Evolutionary conservation across 2,329 filamentous ascomycete species (phyloP).

Genomic region (Exophiala bonariae): DNA sequence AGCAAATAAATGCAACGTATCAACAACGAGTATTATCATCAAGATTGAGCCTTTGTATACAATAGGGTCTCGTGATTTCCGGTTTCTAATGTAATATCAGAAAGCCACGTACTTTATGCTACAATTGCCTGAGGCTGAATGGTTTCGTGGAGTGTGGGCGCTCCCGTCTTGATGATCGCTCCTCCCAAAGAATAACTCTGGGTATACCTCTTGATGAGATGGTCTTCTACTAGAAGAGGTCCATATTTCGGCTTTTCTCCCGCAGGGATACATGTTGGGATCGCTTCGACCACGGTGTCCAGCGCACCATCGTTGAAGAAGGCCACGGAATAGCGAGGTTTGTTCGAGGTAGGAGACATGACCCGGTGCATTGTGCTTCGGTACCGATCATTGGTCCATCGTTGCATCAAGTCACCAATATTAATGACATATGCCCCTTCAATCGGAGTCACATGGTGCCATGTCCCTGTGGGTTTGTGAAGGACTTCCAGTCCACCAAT

Average conservation of each 20-base stretch:
- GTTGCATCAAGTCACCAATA: constrained; percentile 54
- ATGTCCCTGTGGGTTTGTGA: constrained; percentile 6
- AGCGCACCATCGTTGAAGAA: constrained; percentile 14
- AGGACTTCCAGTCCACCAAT: constrained; percentile 48
- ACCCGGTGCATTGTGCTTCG: constrained; percentile 55
- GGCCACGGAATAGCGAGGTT: not conserved
- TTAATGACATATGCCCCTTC: constrained; percentile 52
- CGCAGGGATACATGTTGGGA: constrained; percentile 35
- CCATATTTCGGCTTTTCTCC: constrained; percentile 34
- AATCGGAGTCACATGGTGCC: constrained; percentile 32
- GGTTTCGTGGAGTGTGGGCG: not conserved
- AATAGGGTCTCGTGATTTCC: no score
- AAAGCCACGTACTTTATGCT: not conserved
- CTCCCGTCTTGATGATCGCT: not conserved
- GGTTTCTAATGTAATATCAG: no score
- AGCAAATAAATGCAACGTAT: no score
- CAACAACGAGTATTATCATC: no score
- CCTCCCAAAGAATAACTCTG: constrained; percentile 27
- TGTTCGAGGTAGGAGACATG: constrained; percentile 34
- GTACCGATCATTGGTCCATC: constrained; percentile 51
- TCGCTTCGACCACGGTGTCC: constrained; percentile 35
- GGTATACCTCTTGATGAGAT: constrained; percentile 31
- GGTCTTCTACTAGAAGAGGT: constrained; percentile 35
- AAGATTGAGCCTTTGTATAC: no score
- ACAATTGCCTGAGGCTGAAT: not conserved